Percentiles rank a stretch among this genome's conserved stretches.
phyloP scores from a whole-genome alignment of 2,329 filamentous ascomycete species.

The Cytospora piceicola region DNA sequence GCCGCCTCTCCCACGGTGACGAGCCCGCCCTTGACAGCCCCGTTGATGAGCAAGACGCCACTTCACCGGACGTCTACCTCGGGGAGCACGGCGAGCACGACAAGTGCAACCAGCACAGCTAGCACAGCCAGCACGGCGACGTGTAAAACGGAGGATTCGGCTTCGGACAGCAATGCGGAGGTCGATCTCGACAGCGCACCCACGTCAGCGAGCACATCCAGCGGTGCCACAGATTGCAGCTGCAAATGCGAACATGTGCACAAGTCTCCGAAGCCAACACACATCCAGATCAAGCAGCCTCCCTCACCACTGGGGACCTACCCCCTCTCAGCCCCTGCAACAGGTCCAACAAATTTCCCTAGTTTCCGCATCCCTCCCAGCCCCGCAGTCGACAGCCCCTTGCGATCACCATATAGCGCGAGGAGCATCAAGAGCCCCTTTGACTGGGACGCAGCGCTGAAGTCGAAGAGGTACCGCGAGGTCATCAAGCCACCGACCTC shows the following conservation, averaged over 20 bases:
- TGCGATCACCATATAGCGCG: slow-evolving; percentile 77
- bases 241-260: slow-evolving; percentile 58
- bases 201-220: slow-evolving; percentile 55
- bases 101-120: slow-evolving; percentile 51
- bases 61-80: slow-evolving; percentile 36
- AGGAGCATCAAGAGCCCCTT: slow-evolving; percentile 69
- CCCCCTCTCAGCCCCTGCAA: slow-evolving; percentile 64
- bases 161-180: slow-evolving; percentile 34
- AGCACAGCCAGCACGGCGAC: slow-evolving; percentile 47
- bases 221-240: slow-evolving; percentile 59
- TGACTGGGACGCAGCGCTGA: slow-evolving; percentile 77
- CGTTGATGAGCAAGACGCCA: slow-evolving; percentile 37
- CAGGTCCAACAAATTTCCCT: slow-evolving; percentile 63
- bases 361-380: slow-evolving; percentile 79
- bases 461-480: slow-evolving; percentile 65
- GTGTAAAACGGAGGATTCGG: slow-evolving; percentile 44
- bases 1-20: slow-evolving; percentile 68
- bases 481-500: slow-evolving; percentile 46
- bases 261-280: slow-evolving; percentile 50
- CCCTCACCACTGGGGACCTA: slow-evolving; percentile 40
- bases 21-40: slow-evolving; percentile 45
- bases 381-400: slow-evolving; percentile 70
- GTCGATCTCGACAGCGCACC: slow-evolving; percentile 48
- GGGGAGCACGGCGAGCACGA: slow-evolving; percentile 36
- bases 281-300: slow-evolving; percentile 31